Base-by-base conservation (phyloP, 164 flowering plant species). In the Houttuynia cordata region DNA sequence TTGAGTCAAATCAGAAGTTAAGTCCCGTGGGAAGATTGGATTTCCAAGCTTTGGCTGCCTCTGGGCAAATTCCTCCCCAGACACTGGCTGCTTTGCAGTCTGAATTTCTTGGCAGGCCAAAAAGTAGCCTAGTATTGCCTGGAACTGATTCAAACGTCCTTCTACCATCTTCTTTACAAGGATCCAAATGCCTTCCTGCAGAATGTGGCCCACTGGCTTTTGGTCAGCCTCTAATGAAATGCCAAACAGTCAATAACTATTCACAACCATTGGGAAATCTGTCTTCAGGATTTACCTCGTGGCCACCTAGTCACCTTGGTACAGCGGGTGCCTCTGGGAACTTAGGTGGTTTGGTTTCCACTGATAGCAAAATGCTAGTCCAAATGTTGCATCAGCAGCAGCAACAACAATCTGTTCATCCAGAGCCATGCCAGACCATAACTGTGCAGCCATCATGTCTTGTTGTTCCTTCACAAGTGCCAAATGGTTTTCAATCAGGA, bases 401-500 rank as follows among this genome's bases (percentile, higher is more conserved):
- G n/a, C n/a, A n/a, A n/a, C n/a, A n/a, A n/a, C 84, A 71, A 56
- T 21, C 75, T 49, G 20, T 60, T 39, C 51, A 64, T 4, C 55
- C 72, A 22, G 91, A 85, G 50, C 61, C 84, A 21, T 70, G 70
- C 70, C 78, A 75, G 50, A 65, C 77, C 41, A 81, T 82, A 62
- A 85, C 64, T 62, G 87, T 88, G 68, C 89, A 85, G 64, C 91
- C 91, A 13, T 85, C 96, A 64, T 83, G 91, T 67, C 76, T 80
- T 23, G 81, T 87, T 22, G 78, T 70, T 18, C 88, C 91, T 4
- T 73, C 89, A 57, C 83, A 64, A 39, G 71, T 80, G 12, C 70
- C 79, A 56, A 70, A 64, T 52, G 67, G 51, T 66, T 78, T 75
- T 70, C 82, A 72, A 20, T 68, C 76, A 8, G 81, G 71, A 66